phyloP scores from a whole-genome alignment of 2,329 filamentous ascomycete species.

The Fonsecaea erecta region DNA sequence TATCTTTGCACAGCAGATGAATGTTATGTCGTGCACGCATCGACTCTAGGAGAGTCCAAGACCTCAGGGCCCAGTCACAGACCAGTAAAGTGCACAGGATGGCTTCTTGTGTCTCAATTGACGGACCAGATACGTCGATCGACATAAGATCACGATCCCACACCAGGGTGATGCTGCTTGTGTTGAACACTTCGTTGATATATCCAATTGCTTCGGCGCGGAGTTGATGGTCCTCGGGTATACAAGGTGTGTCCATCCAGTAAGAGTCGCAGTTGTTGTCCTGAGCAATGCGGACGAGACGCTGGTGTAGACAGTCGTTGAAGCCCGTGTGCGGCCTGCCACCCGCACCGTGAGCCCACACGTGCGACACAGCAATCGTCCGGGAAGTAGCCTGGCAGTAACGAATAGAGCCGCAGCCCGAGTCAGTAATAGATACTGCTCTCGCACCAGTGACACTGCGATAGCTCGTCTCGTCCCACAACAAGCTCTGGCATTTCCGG shows the following conservation, averaged over 20 bases:
- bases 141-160: constrained; percentile 39
- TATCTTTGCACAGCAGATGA: constrained; percentile 16
- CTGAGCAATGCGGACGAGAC: constrained; percentile 35
- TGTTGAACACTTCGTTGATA: constrained; percentile 38
- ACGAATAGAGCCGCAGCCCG: neutral
- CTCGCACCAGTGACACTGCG: neutral
- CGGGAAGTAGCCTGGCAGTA: neutral
- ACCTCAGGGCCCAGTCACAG: constrained; percentile 40
- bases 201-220: constrained; percentile 38
- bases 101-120: constrained; percentile 25
- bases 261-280: constrained; percentile 38
- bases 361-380: neutral
- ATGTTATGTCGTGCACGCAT: constrained; percentile 17
- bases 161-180: constrained; percentile 35
- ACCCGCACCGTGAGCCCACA: neutral
- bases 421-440: neutral
- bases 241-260: constrained; percentile 42
- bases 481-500: neutral
- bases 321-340: constrained; percentile 15
- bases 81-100: constrained; percentile 36
- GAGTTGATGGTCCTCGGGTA: constrained; percentile 36
- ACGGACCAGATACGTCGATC: constrained; percentile 34
- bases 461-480: neutral
- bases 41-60: constrained; percentile 40
- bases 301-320: constrained; percentile 37